phyloP scores from a whole-genome alignment of 2,329 filamentous ascomycete species.

The Nemania serpens region DNA sequence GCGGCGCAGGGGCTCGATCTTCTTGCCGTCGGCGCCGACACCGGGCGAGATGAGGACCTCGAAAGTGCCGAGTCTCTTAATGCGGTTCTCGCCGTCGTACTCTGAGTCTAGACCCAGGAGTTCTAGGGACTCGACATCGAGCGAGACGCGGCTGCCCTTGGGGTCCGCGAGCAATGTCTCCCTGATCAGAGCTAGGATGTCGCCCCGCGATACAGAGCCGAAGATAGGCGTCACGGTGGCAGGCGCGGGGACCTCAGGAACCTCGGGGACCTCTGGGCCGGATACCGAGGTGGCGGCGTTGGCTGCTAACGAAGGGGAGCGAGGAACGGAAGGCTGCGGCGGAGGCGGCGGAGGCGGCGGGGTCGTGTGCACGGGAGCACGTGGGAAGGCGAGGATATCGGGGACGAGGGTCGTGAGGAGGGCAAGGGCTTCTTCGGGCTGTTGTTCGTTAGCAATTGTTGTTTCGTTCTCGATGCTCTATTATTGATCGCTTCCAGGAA shows the following conservation, averaged over 20 bases:
- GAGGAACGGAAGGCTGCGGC: conserved; percentile 26
- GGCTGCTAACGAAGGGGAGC: conserved; percentile 38
- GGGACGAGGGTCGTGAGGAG: conserved; percentile 46
- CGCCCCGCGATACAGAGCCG: conserved; percentile 48
- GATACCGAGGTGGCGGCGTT: conserved; percentile 32
- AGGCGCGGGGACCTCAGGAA: conserved; percentile 21
- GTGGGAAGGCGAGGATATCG: conserved; percentile 45
- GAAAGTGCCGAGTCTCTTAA: conserved; percentile 49
- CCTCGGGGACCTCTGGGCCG: conserved; percentile 23
- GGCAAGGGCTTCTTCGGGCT: conserved; percentile 45
- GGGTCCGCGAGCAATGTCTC: conserved; percentile 41
- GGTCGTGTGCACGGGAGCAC: conserved; percentile 32
- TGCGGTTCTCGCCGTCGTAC: conserved; percentile 42
- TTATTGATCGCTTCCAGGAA: background rate
- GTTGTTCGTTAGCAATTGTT: conserved; percentile 28
- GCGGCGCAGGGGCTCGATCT: conserved; percentile 41
- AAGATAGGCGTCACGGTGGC: conserved; percentile 43
- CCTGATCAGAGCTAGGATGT: conserved; percentile 45
- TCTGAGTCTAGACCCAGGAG: conserved; percentile 40
- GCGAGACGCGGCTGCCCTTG: conserved; percentile 42
- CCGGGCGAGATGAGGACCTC: conserved; percentile 43
- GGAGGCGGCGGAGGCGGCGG: conserved; percentile 20
- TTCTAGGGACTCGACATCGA: conserved; percentile 44
- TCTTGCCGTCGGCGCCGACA: conserved; percentile 35
- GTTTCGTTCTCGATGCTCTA: background rate